Base-by-base conservation (phyloP, 176 grass and related monocot species). In the Triticum monococcum region DNA sequence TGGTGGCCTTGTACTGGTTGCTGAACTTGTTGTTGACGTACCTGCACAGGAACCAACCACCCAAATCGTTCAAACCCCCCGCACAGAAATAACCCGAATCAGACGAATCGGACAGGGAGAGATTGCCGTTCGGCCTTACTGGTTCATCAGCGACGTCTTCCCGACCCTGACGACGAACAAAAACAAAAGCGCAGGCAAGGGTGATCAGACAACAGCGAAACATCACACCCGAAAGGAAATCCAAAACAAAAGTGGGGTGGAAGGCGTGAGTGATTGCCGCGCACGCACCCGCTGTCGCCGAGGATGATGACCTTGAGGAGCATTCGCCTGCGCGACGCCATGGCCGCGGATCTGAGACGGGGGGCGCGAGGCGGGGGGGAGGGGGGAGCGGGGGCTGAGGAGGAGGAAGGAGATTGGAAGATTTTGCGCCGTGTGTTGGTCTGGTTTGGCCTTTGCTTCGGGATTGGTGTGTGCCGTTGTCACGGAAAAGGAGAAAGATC, bases 231-330 rank as follows among this genome's bases (percentile, higher is more conserved):
- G 28, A 38, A 38, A 38, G 8, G 6, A 41, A 41, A 41, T 41
- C 4, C 20, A 36, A 5, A n/a, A n/a, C 26, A 32, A 5, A 16
- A 3, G 7, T 6, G 35, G 35, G 35, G 37, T 24, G 4, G 18
- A 26, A 5, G 7, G 11, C 13, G 38, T 20, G 26, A 66, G 60
- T 17, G 46, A 50, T 14, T 50, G 13, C 46, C 46, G 46, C 8
- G 56, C 11, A 22, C 89, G 75, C 71, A 98, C 96, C 96, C 96
- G 91, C 96, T 98, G 90, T 98, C 96, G 70, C 96, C 96, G 81
- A 98, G 96, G 90, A 98, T 94, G 93, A 98, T 92, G 86, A 98
- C 96, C 86, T 98, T 98, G 88, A 98, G 93, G 81, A 98, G 93
- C 93, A 95, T 96, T 81, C 96, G 91, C 88, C 93, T 82, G 76